phyloP scores from a whole-genome alignment of 2,329 filamentous ascomycete species.

The Stachybotrys elegans region DNA sequence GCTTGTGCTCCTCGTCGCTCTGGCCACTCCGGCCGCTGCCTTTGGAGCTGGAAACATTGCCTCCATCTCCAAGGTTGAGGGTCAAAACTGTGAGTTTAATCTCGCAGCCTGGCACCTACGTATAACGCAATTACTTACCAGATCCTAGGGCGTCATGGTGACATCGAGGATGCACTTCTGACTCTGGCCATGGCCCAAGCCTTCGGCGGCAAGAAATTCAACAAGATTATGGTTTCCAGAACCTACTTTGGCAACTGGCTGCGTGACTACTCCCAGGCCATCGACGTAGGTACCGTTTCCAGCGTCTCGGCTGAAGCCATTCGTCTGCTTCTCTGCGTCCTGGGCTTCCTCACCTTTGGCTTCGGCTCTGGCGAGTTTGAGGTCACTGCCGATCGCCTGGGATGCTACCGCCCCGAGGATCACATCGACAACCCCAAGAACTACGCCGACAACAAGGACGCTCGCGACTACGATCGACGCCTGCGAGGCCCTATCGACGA shows the following conservation, averaged over 20 bases:
- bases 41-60: slow-evolving; percentile 91
- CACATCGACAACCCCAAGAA: slow-evolving; percentile 77
- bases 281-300: slow-evolving; percentile 90
- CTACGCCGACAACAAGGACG: slow-evolving; percentile 86
- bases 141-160: slow-evolving; percentile 68
- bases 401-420: slow-evolving; percentile 74
- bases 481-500: slow-evolving; percentile 82
- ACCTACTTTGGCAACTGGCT: slow-evolving; percentile 98
- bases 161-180: slow-evolving; percentile 88
- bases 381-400: slow-evolving; percentile 76
- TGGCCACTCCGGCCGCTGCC: slow-evolving; percentile 64
- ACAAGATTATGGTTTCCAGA: slow-evolving; percentile 79
- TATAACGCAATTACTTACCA: neutral
- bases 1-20: slow-evolving; percentile 57
- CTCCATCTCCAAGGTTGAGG: slow-evolving; percentile 73
- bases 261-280: slow-evolving; percentile 86
- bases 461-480: slow-evolving; percentile 72
- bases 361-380: slow-evolving; percentile 83
- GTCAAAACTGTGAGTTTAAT: slow-evolving; percentile 64
- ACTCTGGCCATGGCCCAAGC: slow-evolving; percentile 56
- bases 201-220: slow-evolving; percentile 69
- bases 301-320: slow-evolving; percentile 87
- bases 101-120: neutral
- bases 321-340: slow-evolving; percentile 79
- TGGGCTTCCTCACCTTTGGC: slow-evolving; percentile 85